These are phyloP conservation scores for Blumeria hordei DNA, from an alignment of 2,329 filamentous ascomycete species.

Conservation along the genomic window DNA sequence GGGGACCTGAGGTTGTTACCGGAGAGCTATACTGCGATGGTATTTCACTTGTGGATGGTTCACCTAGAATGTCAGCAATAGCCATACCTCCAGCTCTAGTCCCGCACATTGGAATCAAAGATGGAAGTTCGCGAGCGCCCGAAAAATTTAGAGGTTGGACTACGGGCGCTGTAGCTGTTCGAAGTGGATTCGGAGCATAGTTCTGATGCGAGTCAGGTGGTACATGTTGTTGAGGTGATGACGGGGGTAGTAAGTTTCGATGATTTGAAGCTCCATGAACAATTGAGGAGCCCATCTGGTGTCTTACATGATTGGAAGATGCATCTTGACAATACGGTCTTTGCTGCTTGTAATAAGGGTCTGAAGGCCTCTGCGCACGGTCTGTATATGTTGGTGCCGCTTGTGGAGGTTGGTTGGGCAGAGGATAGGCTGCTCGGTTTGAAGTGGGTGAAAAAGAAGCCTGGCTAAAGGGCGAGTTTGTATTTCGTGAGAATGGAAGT, in stretches of 20 bases:
- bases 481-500: conserved; percentile 14
- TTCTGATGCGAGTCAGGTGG: conserved; percentile 13
- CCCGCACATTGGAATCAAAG: conserved; percentile 22
- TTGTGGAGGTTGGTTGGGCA: conserved; percentile 13
- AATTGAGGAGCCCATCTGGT: conserved; percentile 14
- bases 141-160: conserved; percentile 21
- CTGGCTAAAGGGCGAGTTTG: conserved; percentile 14
- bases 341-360: conserved; percentile 12
- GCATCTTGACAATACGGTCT: conserved; percentile 13
- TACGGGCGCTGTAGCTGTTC: conserved; percentile 14
- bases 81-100: conserved; percentile 37
- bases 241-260: conserved; percentile 23
- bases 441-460: conserved; percentile 12
- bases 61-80: conserved; percentile 47
- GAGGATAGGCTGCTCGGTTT: conserved; percentile 11
- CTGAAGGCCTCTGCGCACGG: conserved; percentile 15
- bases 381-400: conserved; percentile 11
- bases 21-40: conserved; percentile 24
- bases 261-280: conserved; percentile 12
- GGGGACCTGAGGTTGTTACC: conserved; percentile 14
- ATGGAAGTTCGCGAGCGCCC: conserved; percentile 28
- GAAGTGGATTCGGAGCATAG: conserved; percentile 13
- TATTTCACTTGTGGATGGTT: conserved; percentile 22
- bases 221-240: conserved; percentile 22
- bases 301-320: conserved; percentile 12